Base-by-base conservation (phyloP, 371 early-diverging fungal genomes). In the Lichtheimia corymbifera region DNA sequence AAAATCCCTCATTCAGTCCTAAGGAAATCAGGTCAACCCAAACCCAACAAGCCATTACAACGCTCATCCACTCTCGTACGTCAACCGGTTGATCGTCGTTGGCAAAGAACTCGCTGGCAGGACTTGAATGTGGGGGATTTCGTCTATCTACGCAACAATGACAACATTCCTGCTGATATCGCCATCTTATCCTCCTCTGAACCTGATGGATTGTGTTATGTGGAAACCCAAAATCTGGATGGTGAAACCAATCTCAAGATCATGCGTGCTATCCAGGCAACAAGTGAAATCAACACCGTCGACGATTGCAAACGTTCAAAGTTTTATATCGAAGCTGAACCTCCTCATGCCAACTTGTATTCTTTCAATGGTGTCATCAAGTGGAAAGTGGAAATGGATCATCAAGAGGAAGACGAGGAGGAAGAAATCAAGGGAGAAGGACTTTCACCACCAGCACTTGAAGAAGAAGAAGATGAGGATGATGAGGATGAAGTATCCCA, bases 71-170 rank as follows among this genome's bases (percentile, higher is more conserved):
- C 61, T 3, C 14, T 47, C 14, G 54, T 41, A 12, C 65, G 70
- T 15, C 63, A 71, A 35, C 70, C 71, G 4, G 28, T 75, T 6
- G 76, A 79, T 50, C 68, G 71, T 43, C 64, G 76, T 5, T 88
- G 89, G 89, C 44, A 68, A 50, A 66, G 74, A 55, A 79, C 79
- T 1, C 71, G 65, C 24, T 97, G 97, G 97, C 86, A 90, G 58
- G 84, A 91, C 59, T 70, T 99, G 50, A 84, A 87, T 55, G 96
- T 94, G 1, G 99, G 99, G 40, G 98, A 99, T 61, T 75, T 97
- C 61, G 79, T 99, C 5, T 78, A 85, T 60, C 75, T 99, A 42
- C 68, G 86, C 14, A 92, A 96, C 66, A 88, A 97, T 66, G 93
- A 98, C 30, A 75, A 92, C 53, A 87, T 99, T 1, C 99, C 99